Evolutionary conservation across 2,329 filamentous ascomycete species (phyloP), one percentile per base, ranked within the genome.

Genomic region (Akanthomyces muscarius): DNA sequence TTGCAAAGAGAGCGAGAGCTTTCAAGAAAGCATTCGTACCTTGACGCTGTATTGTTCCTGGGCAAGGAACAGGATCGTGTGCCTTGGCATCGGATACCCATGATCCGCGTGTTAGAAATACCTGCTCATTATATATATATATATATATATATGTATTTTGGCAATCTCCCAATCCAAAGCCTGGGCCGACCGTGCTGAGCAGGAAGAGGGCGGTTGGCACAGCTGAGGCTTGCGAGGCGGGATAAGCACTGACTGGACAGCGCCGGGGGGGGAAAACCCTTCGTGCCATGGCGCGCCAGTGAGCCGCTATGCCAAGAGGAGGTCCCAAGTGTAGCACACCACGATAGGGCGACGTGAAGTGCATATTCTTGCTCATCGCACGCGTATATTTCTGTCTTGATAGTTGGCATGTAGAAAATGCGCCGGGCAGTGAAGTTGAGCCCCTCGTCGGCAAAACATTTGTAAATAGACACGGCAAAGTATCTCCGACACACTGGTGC

Each of bases 201-300:
- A 38, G 23, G 36, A 8, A 6, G 30, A 41, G 45, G 30, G 44
- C 33, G 21, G 47, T 41, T 42, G 45, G 33, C 45, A 51, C 57
- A 60, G 57, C 58, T 54, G 41, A 61, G 58, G 58, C 50, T 61
- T 53, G n/a, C 38, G 58, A 54, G 50, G 58, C 57, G 57, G 48
- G 23, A 61, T 44, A 28, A 10, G 45, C 45, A 61, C 44, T 21
- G 13, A 16, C 36, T 21, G 23, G 7, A 14, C 48, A 42, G 21
- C 21, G 7, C n/a, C 21, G 16, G 21, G 44, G 8, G 21, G 44
- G 8, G 5, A 36, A 36, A 30, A 61, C 45, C 48, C 25, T 45
- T 47, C 48, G 41, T 53, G 28, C 58, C 41, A 61, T 28, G 48
- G 56, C 16, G 45, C 58, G 50, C 50, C 50, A 53, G 38, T 38